Percentiles rank a stretch among this genome's conserved stretches.
These are phyloP conservation scores for Periconia sp. DNA, from an alignment of 2,329 filamentous ascomycete species.

Conservation along the genomic window DNA sequence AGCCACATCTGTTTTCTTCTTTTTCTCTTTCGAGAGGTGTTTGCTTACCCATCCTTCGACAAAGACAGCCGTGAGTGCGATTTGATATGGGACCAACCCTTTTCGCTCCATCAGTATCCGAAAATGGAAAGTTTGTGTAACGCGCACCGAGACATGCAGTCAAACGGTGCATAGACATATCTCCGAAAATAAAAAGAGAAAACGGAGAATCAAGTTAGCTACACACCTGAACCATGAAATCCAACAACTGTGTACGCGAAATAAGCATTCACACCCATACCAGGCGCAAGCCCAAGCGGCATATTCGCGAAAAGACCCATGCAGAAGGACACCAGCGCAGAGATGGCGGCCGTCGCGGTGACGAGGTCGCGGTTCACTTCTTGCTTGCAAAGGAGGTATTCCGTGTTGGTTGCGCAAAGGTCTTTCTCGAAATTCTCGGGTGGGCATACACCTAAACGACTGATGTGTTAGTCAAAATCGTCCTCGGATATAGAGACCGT, in stretches of 20 bases:
- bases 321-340: conserved; percentile 75
- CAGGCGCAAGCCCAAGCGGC: conserved; percentile 72
- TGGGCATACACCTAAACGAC: conserved; percentile 57
- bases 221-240: conserved; percentile 66
- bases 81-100: conserved; percentile 66
- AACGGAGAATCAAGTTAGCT: conserved; percentile 1
- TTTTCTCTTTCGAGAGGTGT: neutral
- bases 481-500: neutral
- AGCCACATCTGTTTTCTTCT: neutral
- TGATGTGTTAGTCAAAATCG: neutral
- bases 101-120: conserved; percentile 16
- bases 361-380: conserved; percentile 75
- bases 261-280: conserved; percentile 85
- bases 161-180: neutral
- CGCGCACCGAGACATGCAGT: conserved; percentile 1
- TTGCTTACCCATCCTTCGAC: conserved; percentile 65
- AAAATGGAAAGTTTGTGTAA: neutral
- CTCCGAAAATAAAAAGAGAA: neutral
- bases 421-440: conserved; percentile 44
- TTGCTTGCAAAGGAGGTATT: conserved; percentile 64
- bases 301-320: conserved; percentile 84
- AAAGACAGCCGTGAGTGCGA: conserved; percentile 84
- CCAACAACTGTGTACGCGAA: conserved; percentile 83
- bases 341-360: conserved; percentile 81
- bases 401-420: conserved; percentile 57